These are phyloP conservation scores for Agastache rugosa DNA, from an alignment of 257 asterid genomes.

Conservation along the genomic window DNA sequence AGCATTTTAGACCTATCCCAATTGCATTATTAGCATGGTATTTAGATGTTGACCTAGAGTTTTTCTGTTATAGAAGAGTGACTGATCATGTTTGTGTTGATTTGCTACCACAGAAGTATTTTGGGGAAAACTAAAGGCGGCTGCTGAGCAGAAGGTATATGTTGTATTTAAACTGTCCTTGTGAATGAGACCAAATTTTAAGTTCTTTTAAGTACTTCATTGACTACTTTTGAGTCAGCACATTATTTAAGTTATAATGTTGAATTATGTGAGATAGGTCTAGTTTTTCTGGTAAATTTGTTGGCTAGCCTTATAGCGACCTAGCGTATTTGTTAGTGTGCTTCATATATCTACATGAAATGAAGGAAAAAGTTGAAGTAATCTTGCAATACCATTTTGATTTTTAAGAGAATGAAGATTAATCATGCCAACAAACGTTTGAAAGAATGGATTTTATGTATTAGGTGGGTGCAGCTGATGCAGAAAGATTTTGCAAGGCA, in stretches of 20 bases:
- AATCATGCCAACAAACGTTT: slow-evolving; percentile 11
- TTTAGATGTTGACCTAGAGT: slow-evolving; percentile 14
- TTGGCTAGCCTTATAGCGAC: not conserved
- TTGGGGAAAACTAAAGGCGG: slow-evolving; percentile 68
- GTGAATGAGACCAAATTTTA: slow-evolving; percentile 22
- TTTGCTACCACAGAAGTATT: slow-evolving; percentile 63
- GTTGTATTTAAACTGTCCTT: slow-evolving; percentile 24
- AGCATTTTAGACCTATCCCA: not conserved
- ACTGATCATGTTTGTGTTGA: slow-evolving; percentile 35
- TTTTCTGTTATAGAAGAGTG: slow-evolving; percentile 28
- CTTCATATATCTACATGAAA: not conserved
- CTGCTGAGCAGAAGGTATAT: slow-evolving; percentile 78
- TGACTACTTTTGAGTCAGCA: not conserved
- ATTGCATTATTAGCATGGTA: slow-evolving; percentile 17
- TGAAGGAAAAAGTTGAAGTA: slow-evolving; percentile 12
- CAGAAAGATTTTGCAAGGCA: slow-evolving; percentile 72
- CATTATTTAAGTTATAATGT: not conserved
- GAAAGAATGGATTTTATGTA: not conserved
- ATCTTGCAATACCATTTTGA: not conserved
- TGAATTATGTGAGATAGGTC: not conserved
- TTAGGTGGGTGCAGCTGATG: slow-evolving; percentile 76
- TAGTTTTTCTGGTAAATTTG: not conserved
- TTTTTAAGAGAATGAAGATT: slow-evolving; percentile 16
- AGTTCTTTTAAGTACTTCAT: slow-evolving; percentile 13
- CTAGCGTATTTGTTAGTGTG: slow-evolving; percentile 6